phyloP scores from a whole-genome alignment of 1,139 yeast species.

The Scheffersomyces lignicola region DNA sequence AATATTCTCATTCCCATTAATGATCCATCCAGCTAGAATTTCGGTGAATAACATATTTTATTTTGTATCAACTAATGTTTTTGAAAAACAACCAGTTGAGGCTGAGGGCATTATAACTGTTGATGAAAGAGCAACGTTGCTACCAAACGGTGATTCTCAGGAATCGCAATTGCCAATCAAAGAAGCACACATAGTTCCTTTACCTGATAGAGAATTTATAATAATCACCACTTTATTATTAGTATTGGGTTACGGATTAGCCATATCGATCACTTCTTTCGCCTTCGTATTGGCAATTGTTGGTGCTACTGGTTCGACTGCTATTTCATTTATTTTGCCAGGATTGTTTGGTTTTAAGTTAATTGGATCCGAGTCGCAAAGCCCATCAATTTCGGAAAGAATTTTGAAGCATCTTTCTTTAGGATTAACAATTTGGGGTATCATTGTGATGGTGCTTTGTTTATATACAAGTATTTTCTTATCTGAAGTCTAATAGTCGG shows the following conservation, averaged over 20 bases:
- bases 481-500: slow-evolving; percentile 1
- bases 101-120: background rate
- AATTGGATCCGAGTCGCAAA: slow-evolving; percentile 34
- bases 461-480: slow-evolving; percentile 27
- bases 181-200: slow-evolving; percentile 43
- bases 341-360: slow-evolving; percentile 58
- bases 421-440: slow-evolving; percentile 42
- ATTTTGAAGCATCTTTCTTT: slow-evolving; percentile 29
- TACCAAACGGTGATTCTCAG: slow-evolving; percentile 9
- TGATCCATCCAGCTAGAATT: slow-evolving; percentile 90
- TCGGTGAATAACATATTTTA: slow-evolving; percentile 74
- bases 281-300: slow-evolving; percentile 57
- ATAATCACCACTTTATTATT: slow-evolving; percentile 48
- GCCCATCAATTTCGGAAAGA: slow-evolving; percentile 22
- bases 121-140: slow-evolving; percentile 13
- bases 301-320: slow-evolving; percentile 63
- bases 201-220: slow-evolving; percentile 49
- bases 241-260: slow-evolving; percentile 42
- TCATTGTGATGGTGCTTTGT: slow-evolving; percentile 41
- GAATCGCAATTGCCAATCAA: slow-evolving; percentile 11
- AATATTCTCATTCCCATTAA: slow-evolving; percentile 82
- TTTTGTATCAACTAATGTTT: slow-evolving; percentile 34
- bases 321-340: slow-evolving; percentile 59
- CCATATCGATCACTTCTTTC: slow-evolving; percentile 49
- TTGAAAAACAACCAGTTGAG: slow-evolving; percentile 4